A percentile compares a stretch with the other conserved stretches of the same genome.
These are phyloP conservation scores for Byssoonygena ceratinophila DNA, from an alignment of 2,329 filamentous ascomycete species.

Conservation along the genomic window DNA sequence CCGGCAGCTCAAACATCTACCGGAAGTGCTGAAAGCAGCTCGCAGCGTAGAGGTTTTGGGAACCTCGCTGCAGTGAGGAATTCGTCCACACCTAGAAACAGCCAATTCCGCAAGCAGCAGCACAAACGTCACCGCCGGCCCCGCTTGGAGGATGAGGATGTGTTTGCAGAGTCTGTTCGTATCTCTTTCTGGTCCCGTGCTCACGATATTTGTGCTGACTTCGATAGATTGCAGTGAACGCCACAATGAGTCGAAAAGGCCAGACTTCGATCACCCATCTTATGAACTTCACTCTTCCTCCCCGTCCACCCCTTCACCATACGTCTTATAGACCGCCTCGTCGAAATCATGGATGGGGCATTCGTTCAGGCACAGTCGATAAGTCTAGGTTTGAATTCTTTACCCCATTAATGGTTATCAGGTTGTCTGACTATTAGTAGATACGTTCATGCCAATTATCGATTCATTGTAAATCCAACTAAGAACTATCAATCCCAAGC, in stretches of 20 bases:
- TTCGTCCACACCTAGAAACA: conserved; percentile 48
- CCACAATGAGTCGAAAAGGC: conserved; percentile 63
- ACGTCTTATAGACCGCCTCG: conserved; percentile 48
- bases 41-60: conserved; percentile 34
- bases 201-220: conserved; percentile 8
- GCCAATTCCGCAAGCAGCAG: conserved; percentile 65
- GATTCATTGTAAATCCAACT: conserved; percentile 81
- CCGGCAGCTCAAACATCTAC: conserved; percentile 26
- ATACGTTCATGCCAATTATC: conserved; percentile 92
- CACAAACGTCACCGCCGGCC: conserved; percentile 74
- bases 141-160: conserved; percentile 68
- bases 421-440: conserved; percentile 31
- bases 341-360: conserved; percentile 67
- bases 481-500: conserved; percentile 71
- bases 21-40: conserved; percentile 26
- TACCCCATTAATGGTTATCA: neutral
- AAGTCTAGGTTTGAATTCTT: conserved; percentile 60
- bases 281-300: conserved; percentile 78
- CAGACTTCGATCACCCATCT: conserved; percentile 96
- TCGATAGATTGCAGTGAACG: conserved; percentile 50
- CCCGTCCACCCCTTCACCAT: conserved; percentile 53
- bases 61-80: conserved; percentile 34
- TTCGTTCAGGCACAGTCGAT: conserved; percentile 77
- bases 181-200: neutral
- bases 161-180: conserved; percentile 66